Conservation (phyloP, 495 filamentous ascomycete species). For the Penicillium roqueforti region DNA sequence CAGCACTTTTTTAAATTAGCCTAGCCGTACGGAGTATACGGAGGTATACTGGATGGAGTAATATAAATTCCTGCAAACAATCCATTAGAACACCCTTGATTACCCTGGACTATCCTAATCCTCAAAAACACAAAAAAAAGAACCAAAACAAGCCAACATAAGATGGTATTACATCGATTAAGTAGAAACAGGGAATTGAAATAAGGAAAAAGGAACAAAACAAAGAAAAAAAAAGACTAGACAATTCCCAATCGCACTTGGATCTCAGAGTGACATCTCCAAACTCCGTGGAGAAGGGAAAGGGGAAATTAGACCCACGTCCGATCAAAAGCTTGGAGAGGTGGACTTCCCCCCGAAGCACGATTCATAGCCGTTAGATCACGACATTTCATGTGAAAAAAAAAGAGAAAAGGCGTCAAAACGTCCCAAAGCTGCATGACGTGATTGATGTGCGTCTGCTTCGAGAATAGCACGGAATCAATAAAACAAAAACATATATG, state of each 20-base stretch:
- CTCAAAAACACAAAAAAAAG: conserved; percentile 7
- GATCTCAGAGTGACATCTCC: background rate
- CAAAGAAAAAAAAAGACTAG: background rate
- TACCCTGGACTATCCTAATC: conserved; percentile 4
- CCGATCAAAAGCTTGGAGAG: conserved; percentile 1
- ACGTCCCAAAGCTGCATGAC: conserved; percentile 8
- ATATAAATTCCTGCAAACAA: background rate
- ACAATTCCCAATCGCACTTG: background rate
- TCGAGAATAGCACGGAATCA: background rate
- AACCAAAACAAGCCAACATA: conserved; percentile 20
- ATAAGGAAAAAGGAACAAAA: conserved; percentile 7
- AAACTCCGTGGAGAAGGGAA: conserved; percentile 1
- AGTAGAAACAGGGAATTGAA: conserved; percentile 11
- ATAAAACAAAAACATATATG: background rate
- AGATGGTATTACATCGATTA: conserved; percentile 41
- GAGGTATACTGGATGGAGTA: background rate
- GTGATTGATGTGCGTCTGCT: background rate
- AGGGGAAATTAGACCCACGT: background rate
- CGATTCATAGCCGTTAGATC: conserved; percentile 14
- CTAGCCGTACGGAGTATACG: background rate
- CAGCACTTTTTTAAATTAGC: no score
- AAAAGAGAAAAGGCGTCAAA: background rate
- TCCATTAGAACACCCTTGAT: conserved; percentile 12
- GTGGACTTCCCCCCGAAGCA: conserved; percentile 11
- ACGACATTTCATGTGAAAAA: conserved; percentile 17